Evolutionary conservation across 192 early-diverging fungal species (phyloP).

Genomic region (Thamnidium elegans): DNA sequence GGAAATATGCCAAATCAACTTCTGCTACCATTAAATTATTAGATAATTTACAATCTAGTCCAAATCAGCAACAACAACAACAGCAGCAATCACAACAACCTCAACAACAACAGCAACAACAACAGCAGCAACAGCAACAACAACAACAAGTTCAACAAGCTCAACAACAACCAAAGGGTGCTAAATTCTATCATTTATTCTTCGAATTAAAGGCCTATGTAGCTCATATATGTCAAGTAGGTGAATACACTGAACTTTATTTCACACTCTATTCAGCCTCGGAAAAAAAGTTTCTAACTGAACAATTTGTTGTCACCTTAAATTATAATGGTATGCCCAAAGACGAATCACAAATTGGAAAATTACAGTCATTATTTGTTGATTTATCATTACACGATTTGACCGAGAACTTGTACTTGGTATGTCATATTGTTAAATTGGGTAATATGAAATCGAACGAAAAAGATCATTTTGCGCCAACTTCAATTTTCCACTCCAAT

Average conservation of each 20-base stretch:
- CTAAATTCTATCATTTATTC: conserved; percentile 50
- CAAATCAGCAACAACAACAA: neutral
- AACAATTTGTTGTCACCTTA: conserved; percentile 56
- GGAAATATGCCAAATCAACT: conserved; percentile 25
- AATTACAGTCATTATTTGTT: conserved; percentile 57
- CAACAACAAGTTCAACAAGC: too few species aligned
- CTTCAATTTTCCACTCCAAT: conserved; percentile 6
- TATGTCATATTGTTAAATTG: conserved; percentile 58
- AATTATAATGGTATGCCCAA: conserved; percentile 55
- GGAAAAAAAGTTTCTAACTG: conserved; percentile 50
- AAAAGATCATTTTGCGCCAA: conserved; percentile 23
- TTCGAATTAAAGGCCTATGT: conserved; percentile 56
- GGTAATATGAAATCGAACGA: conserved; percentile 61
- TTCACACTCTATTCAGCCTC: conserved; percentile 56
- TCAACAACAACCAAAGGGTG: conserved; percentile 20
- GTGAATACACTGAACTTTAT: conserved; percentile 59
- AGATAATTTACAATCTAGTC: neutral
- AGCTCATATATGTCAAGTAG: conserved; percentile 55
- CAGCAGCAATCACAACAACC: neutral
- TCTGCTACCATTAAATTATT: neutral
- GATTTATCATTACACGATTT: conserved; percentile 54
- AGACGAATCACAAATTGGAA: conserved; percentile 40
- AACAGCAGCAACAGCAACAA: neutral
- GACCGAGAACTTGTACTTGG: conserved; percentile 50
- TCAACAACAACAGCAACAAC: neutral